Conservation (phyloP, 805 yeast genomes). For the Cyberlindnera sargentensis region DNA sequence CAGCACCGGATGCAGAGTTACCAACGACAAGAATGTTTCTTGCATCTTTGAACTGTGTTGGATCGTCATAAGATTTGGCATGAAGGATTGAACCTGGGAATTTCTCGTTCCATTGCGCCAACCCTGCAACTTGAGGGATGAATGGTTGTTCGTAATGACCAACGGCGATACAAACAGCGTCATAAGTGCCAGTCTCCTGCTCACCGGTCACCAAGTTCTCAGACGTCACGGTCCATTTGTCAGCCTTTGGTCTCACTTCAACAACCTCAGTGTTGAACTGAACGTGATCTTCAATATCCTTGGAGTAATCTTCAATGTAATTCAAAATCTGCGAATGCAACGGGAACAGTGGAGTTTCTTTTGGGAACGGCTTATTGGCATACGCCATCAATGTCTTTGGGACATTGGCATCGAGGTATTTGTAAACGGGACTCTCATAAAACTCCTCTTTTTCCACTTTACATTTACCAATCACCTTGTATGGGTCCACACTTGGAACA, state of each 20-base stretch:
- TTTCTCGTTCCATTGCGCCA: constrained; percentile 37
- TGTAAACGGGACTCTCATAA: constrained; percentile 54
- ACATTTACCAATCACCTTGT: constrained; percentile 13
- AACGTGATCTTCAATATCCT: constrained; percentile 34
- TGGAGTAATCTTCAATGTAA: constrained; percentile 53
- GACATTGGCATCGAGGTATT: constrained; percentile 63
- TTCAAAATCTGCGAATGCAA: constrained; percentile 50
- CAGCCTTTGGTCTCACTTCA: constrained; percentile 25
- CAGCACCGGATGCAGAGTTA: constrained; percentile 71
- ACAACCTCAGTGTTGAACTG: constrained; percentile 42
- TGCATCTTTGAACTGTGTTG: constrained; percentile 33
- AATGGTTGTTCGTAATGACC: constrained; percentile 62
- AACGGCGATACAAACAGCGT: constrained; percentile 55
- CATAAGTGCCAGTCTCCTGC: constrained; percentile 32
- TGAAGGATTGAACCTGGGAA: constrained; percentile 47
- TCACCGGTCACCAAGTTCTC: constrained; percentile 24
- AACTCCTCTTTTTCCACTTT: constrained; percentile 22
- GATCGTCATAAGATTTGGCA: constrained; percentile 47
- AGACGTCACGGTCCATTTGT: constrained; percentile 38
- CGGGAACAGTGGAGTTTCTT: constrained; percentile 46
- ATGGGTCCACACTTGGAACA: constrained; percentile 28
- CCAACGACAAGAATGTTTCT: constrained; percentile 60
- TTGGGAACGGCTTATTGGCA: constrained; percentile 42
- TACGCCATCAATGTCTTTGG: constrained; percentile 62
- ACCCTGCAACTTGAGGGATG: constrained; percentile 49